Evolutionary conservation across 2,329 filamentous ascomycete species (phyloP).

Genomic region (Trichoderma guizhouense): DNA sequence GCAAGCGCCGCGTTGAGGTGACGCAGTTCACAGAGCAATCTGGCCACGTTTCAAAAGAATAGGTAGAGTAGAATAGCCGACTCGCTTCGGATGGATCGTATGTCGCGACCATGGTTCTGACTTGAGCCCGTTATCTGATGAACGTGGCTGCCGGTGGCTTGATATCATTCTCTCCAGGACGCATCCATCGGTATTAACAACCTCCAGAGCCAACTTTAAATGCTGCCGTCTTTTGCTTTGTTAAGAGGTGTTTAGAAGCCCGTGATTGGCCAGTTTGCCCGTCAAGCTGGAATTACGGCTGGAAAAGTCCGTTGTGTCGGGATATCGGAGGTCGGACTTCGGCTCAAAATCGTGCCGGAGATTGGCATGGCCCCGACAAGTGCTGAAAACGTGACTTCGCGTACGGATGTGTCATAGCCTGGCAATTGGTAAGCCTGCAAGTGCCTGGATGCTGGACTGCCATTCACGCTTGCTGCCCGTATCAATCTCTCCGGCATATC

Average conservation of each 20-base stretch:
- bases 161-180: not conserved
- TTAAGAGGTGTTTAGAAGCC: not conserved
- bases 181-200: not conserved
- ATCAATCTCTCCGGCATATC: not conserved
- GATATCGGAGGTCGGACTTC: slow-evolving; percentile 2
- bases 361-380: not conserved
- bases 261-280: not conserved
- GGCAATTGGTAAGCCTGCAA: slow-evolving; percentile 5
- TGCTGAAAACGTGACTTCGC: slow-evolving; percentile 17
- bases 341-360: slow-evolving; percentile 3
- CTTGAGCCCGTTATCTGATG: not conserved
- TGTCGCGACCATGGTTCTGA: not conserved
- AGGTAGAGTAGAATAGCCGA: not conserved
- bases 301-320: not conserved
- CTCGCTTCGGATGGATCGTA: not conserved
- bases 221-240: not conserved
- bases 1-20: not conserved
- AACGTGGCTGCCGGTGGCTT: not conserved
- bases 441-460: not conserved
- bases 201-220: not conserved
- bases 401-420: not conserved
- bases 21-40: not conserved
- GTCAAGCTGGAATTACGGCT: not conserved
- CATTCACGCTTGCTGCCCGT: not conserved
- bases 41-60: not conserved